Base-by-base conservation (phyloP, 1,139 yeast genomes). In the Blastobotrys ciferrii region DNA sequence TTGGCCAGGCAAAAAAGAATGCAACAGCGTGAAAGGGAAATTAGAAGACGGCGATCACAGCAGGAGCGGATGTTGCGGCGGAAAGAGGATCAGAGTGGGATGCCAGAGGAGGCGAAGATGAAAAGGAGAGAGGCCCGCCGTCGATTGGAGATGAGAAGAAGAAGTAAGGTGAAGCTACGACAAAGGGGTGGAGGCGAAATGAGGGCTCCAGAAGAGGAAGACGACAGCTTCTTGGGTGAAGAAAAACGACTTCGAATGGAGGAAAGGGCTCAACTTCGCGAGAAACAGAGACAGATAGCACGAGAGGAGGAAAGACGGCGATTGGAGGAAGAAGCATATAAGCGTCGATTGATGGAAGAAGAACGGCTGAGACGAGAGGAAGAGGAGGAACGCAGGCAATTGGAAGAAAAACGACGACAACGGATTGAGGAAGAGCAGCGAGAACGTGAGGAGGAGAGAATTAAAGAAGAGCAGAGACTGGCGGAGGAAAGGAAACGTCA, bases 391-490 rank as follows among this genome's bases (percentile, higher is more conserved):
- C 19, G 20, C 12, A 23, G 32, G 23, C 32, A 17, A 39, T 15
- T 39, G n/a, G 42, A 39, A 17, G 33, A 25, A 20, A 17, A 20
- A 7, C 32, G 19, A 11, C 42, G 42, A 12, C 42, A 39, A 18
- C 20, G 42, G 23, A 20, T 39, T 28, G 43, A 39, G 23, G 35
- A 39, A 25, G 35, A 28, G 32, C 20, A 11, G 17, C 15, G 20
- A 20, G 35, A 39, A 32, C 35, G 35, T 11, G 35, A 39, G 14
- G 43, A 39, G 11, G 43, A 39, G n/a, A 13, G 14, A 19, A 19
- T 19, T 5, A 36, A 36, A 13, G 40, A 36, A 18, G 40, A 36
- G 19, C 25, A 36, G 19, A 19, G 40, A 5, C n/a, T 36, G 5
- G 19, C 11, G 5, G 14, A 31, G 12, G 33, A 31, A 31, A 11